Base-by-base conservation (phyloP, 495 filamentous ascomycete species). In the Aspergillus hancockii region DNA sequence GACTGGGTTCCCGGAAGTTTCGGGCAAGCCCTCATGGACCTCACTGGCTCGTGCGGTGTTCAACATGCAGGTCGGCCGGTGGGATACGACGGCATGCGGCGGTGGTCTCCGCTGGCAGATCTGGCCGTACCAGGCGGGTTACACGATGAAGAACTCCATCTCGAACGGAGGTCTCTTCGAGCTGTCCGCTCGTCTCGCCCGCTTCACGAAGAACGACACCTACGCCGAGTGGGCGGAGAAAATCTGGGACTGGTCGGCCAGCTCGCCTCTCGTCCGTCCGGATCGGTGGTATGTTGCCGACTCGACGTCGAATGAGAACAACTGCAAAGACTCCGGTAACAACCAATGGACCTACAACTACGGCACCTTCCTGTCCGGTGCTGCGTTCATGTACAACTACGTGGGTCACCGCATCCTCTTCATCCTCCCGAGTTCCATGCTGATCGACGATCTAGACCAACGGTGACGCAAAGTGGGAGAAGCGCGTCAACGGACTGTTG, bases 1-100 rank as follows among this genome's bases (percentile, higher is more conserved):
- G 61, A 60, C 63, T 21, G 74, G 74, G 32, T 76, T 75, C 54
- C 75, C 79, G 30, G 74, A 75, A 16, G 60, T 69, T 9, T 28
- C 52, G 1, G 75, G 81, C 57, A 63, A 86, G 61, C 85, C 83
- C 14, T 84, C 85, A 58, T 90, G 84, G 86, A 77, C 88, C 23
- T 83, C 84, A 13, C 79, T 92, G 6, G 89, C 86, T 12, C 88
- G 90, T 73, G 85, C 81, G 51, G 88, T 88, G 16, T 89, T 89
- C 77, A 87, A 89, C 63, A 81, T 83, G 47, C 87, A 88, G 64
- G 80, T 69, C 10, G 51, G 55, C 40, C 79, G 79, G 23, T 83
- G 79, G 79, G 71, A 82, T 56, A 72, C 55, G 3, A 47, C 49
- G 0, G 62, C 70, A 12, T 83, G 80, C 63, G 61, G 67, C 28